A percentile compares a stretch with the other conserved stretches of the same genome.
Evolutionary conservation across 768 basidiomycete genomes (phyloP).

Genomic region (Strobilomyces confusus): DNA sequence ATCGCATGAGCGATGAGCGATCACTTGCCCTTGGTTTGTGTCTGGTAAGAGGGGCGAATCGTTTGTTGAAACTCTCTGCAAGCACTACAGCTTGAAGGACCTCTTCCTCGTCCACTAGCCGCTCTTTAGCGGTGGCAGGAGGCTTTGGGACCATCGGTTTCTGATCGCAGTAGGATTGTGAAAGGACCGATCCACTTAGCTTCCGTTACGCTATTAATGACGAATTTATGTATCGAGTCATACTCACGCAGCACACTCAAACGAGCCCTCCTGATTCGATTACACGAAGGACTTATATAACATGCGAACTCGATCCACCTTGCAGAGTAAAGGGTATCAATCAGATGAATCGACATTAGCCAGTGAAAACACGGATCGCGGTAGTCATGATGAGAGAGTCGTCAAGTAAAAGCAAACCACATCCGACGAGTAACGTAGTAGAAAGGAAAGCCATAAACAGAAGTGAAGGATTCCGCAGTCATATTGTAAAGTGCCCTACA

Average conservation of each 20-base stretch:
- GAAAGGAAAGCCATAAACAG: constrained; percentile 32
- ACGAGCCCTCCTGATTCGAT: constrained; percentile 22
- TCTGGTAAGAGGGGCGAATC: constrained; percentile 86
- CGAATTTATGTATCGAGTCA: constrained; percentile 23
- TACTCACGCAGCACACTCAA: not conserved
- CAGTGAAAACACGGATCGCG: constrained; percentile 55
- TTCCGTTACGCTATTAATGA: not conserved
- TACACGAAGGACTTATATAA: constrained; percentile 32
- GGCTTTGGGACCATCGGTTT: constrained; percentile 62
- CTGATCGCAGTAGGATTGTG: not conserved
- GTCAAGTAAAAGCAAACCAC: constrained; percentile 55
- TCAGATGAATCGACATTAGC: constrained; percentile 68
- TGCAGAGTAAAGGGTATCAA: constrained; percentile 44
- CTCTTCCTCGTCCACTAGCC: constrained; percentile 72
- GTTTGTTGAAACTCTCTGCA: constrained; percentile 93
- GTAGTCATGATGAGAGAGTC: constrained; percentile 59
- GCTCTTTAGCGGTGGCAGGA: constrained; percentile 53
- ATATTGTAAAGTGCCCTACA: constrained; percentile 34
- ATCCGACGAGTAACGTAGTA: constrained; percentile 55
- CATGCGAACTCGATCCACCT: constrained; percentile 32
- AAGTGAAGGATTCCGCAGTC: constrained; percentile 35
- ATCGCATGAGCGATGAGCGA: constrained; percentile 7
- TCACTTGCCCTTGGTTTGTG: constrained; percentile 77
- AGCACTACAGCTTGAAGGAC: constrained; percentile 92
- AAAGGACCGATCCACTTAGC: not conserved